phyloP scores from a whole-genome alignment of 73 alveolate genomes.

The Tetrahymena malaccensis region DNA sequence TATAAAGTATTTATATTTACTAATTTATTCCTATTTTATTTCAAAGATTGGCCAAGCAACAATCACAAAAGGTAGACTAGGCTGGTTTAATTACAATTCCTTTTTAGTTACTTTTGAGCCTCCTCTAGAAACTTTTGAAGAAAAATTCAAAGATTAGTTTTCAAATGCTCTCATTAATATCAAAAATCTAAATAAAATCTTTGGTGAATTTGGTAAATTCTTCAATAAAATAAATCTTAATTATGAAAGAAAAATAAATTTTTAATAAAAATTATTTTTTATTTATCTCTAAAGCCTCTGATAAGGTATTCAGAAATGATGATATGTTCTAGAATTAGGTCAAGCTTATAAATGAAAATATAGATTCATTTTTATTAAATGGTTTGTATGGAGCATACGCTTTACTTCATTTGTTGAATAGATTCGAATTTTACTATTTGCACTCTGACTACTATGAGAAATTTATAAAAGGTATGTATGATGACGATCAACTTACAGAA shows the following conservation, averaged over 20 bases:
- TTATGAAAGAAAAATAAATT: too few species aligned
- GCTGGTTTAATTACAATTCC: background rate
- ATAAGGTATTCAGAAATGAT: background rate
- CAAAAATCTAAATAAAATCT: background rate
- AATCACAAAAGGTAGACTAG: background rate
- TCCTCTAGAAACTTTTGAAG: background rate
- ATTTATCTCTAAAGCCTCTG: background rate
- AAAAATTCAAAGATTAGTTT: background rate
- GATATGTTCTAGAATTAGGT: background rate
- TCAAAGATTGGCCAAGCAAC: background rate
- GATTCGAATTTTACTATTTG: background rate
- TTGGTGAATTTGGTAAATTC: background rate
- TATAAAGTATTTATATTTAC: background rate
- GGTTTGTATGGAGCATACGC: background rate
- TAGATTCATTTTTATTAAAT: background rate
- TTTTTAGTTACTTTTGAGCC: background rate
- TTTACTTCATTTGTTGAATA: background rate
- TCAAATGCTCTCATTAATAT: background rate
- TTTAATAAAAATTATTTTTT: too few species aligned
- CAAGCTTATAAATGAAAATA: background rate
- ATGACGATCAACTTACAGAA: background rate
- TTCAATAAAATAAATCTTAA: background rate
- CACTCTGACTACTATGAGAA: background rate
- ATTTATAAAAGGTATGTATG: background rate
- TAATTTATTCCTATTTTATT: background rate